phyloP scores from a whole-genome alignment of 352 stramenopile species.

The Pythium insidiosum region DNA sequence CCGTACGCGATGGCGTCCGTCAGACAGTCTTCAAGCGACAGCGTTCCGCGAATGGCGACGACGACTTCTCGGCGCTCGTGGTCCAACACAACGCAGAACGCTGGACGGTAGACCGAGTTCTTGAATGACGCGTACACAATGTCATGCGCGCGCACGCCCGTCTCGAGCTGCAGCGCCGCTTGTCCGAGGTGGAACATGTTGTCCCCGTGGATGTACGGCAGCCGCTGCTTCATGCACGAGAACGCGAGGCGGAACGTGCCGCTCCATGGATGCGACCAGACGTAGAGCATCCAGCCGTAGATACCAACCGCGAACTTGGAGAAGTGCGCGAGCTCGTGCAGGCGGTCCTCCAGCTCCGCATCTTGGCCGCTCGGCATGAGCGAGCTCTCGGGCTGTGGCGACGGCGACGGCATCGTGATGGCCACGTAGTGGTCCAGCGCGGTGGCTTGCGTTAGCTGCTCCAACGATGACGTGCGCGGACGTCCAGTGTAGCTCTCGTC shows the following conservation, averaged over 20 bases:
- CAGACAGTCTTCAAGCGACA: constrained; percentile 83
- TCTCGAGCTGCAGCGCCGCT: constrained; percentile 77
- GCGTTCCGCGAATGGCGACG: constrained; percentile 72
- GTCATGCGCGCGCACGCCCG: constrained; percentile 38
- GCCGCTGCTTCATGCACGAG: constrained; percentile 54
- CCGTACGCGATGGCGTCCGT: constrained; percentile 83
- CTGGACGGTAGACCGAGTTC: constrained; percentile 74
- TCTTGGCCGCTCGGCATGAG: constrained; percentile 32
- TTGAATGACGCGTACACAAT: constrained; percentile 80
- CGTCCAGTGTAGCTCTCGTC: constrained; percentile 11
- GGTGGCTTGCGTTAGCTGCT: background rate
- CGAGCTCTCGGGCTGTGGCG: constrained; percentile 28
- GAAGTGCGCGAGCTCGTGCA: constrained; percentile 72
- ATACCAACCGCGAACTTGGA: constrained; percentile 84
- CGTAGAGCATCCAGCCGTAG: constrained; percentile 87
- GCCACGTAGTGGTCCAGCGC: constrained; percentile 26
- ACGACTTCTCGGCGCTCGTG: constrained; percentile 66
- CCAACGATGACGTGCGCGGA: constrained; percentile 1
- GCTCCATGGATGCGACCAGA: constrained; percentile 86
- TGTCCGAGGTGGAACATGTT: constrained; percentile 81
- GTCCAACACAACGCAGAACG: constrained; percentile 78
- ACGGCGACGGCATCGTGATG: constrained; percentile 37
- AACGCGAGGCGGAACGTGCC: constrained; percentile 68
- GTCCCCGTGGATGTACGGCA: constrained; percentile 71
- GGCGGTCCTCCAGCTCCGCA: constrained; percentile 27